Base-by-base conservation (phyloP, 202 grass and related monocot species). In the Musa balbisiana region DNA sequence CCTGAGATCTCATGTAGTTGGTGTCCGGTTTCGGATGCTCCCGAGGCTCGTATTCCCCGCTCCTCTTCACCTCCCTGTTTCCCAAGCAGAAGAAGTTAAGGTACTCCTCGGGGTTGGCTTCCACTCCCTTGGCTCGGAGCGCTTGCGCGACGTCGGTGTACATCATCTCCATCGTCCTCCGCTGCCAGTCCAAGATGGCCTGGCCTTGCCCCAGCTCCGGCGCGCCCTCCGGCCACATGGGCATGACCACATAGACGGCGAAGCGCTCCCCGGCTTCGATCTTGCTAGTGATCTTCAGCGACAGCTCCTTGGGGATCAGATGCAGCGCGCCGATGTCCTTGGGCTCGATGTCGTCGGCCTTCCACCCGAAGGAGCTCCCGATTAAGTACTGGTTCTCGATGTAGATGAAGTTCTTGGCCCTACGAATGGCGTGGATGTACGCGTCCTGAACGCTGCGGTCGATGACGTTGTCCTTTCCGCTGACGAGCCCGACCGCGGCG, bases 1-100 rank as follows among this genome's bases (percentile, higher is more conserved):
- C 33, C 33, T 43, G 33, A 24, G 62, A n/a, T 11, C 62, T 64
- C 2, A 9, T 64, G 23, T 64, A 64, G 23, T 64, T 23, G 12
- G 62, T 64, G 62, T 64, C 62, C 23, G 62, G 62, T 64, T 23
- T 23, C n/a, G 62, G 62, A 11, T 68, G 65, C 22, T 68, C 65
- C 65, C 26, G 64, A 16, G 64, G 64, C 3, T 26, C 64, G 26
- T 26, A 68, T 27, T 68, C 64, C 12, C 64, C 64, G 13, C 22
- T 12, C 3, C 2, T 13, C 64, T 68, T 68, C 12, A 26, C 64
- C 64, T 68, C 64, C 24, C 64, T 24, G 13, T 68, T 68, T 1
- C 22, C 64, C 24, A 29, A 68, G 24, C 64, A 68, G 24, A 68
- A 68, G 64, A 68, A 68, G 26, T 24, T 68, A 0, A 68, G 60